Base-by-base conservation (phyloP, 345 rosid genomes). In the Eucalyptus guilfoylei region DNA sequence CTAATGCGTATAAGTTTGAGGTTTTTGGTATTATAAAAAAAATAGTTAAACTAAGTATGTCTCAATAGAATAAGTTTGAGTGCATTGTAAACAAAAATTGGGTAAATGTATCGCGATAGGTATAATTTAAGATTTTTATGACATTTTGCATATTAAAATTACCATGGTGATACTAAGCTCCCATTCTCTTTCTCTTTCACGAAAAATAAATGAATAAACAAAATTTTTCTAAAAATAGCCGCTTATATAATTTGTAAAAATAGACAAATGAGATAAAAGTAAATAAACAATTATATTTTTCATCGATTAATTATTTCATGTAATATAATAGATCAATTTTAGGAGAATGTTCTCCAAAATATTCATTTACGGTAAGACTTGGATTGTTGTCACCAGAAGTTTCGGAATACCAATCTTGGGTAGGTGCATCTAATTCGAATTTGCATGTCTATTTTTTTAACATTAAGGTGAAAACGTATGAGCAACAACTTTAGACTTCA, bases 101-200 rank as follows among this genome's bases (percentile, higher is more conserved):
- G 0, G 1, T 52, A 52, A 19, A 52, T 52, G 0, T 52, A 19
- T 19, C 55, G 1, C 0, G 2, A 52, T 52, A 3, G 10, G 4
- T 52, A 52, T 52, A 26, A 58, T 26, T 58, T 58, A 11, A 58
- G 1, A 58, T 5, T 58, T 54, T 58, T 26, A 24, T 2, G 64
- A 58, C 7, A 26, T 58, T 58, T 58, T 0, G 6, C 14, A 52
- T 52, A 19, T 19, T 52, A 64, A 64, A n/a, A 64, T n/a, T n/a
- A 4, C 76, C 76, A 1, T 16, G 9, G 40, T 16, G 11, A 67
- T 9, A 30, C 19, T 64, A n/a, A 5, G 23, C 40, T 5, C 12
- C 21, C 80, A 3, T 3, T 7, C 1, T n/a, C n/a, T n/a, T n/a
- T n/a, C n/a, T 34, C 4, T 69, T 69, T 69, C 2, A 3, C 42